phyloP scores from a whole-genome alignment of 352 stramenopile genomes.

The Globisporangium abappressorium region DNA sequence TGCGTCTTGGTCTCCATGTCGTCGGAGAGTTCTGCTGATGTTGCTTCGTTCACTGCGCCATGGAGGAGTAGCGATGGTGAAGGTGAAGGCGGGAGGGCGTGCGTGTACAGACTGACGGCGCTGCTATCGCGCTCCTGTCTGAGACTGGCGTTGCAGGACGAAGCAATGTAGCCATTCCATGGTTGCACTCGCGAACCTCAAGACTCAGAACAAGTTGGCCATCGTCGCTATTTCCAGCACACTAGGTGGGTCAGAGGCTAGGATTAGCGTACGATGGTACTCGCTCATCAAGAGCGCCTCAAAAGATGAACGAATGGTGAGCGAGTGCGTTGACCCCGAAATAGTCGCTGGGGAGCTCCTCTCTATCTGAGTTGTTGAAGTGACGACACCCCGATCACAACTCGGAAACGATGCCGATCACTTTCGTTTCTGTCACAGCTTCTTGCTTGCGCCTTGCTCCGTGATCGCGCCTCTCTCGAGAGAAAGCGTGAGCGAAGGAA shows the following conservation, averaged over 20 bases:
- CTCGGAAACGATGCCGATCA: neutral
- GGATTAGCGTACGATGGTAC: neutral
- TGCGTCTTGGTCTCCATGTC: slow-evolving; percentile 10
- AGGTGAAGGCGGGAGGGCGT: neutral
- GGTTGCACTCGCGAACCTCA: neutral
- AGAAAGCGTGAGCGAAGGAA: no score
- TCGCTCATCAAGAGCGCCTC: neutral
- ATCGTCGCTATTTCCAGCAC: neutral
- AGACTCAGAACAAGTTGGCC: neutral
- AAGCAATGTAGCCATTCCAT: neutral
- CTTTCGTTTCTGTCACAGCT: neutral
- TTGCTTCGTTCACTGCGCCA: slow-evolving; percentile 3
- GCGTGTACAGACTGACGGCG: neutral
- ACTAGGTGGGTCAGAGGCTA: neutral
- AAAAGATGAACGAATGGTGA: neutral
- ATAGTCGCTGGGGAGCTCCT: neutral
- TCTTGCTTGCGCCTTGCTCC: no score
- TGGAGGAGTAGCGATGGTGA: neutral
- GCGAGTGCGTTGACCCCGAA: neutral
- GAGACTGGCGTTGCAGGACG: neutral
- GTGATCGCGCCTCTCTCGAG: no score
- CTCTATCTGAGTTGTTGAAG: neutral
- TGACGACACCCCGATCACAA: neutral
- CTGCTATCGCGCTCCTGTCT: neutral
- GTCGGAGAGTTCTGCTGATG: neutral